Base-by-base conservation (phyloP, 2,329 filamentous ascomycete species). In the Stachybotrys chlorohalonatus region DNA sequence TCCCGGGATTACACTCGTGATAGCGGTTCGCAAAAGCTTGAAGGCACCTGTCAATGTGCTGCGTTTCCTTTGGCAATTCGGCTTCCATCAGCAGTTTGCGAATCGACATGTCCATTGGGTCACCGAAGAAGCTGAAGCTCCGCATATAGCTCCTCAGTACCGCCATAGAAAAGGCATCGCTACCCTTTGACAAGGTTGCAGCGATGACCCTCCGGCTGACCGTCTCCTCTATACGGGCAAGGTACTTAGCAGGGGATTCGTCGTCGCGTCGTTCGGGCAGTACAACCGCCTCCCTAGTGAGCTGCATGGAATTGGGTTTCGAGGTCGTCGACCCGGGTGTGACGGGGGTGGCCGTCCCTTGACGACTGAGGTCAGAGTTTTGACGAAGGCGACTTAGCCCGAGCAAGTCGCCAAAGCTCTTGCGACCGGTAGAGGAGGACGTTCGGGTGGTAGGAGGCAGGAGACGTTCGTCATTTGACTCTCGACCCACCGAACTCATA, bases 101-200 rank as follows among this genome's bases (percentile, higher is more conserved):
- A 59, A 97, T 86, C 1, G 93, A 89, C 91, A 99, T 97, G 68
- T 99, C 94, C 76, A 99, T 93, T 0, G 94, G 94, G 63, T 97
- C 93, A 31, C 90, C 92, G 64, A 96, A 97, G 73, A 97, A 97
- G 53, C 86, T 85, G 70, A 97, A 97, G 17, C 87, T 87, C 53
- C 93, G 85, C 87, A 97, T 97, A 66, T 96, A 97, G 66, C 93
- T 96, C 57, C 93, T 84, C 54, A 99, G 72, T 3, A 95, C 91
- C 1, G 89, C 84, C 56, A 85, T 83, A 50, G 86, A 89, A 68
- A 97, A 99, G 0, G 85, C 73, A 63, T 99, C 93, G 2, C 83
- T 82, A n/a, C 85, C 89, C 66, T 95, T 95, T 16, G 90, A 93
- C 31, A 99, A 74, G 15, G 90, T 84, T 50, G 87, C 89, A 13